phyloP scores from a whole-genome alignment of 495 filamentous ascomycete species.

The Penicillium diatomitis region DNA sequence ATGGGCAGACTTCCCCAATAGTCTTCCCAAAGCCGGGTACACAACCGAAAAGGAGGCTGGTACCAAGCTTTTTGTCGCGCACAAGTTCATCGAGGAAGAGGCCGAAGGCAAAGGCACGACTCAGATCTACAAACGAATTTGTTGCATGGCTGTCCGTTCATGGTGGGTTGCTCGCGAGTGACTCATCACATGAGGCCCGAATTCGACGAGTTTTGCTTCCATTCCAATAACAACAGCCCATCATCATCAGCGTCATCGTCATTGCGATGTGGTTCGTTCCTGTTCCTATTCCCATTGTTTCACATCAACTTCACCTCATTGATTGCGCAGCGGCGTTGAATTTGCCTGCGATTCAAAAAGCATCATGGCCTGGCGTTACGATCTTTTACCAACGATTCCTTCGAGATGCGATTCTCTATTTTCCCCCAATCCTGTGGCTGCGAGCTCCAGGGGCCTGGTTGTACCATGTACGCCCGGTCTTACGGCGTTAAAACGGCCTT shows the following conservation, averaged over 20 bases:
- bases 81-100: slow-evolving; percentile 72
- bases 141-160: slow-evolving; percentile 57
- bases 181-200: neutral
- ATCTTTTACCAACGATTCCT: slow-evolving; percentile 1
- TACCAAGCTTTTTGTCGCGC: slow-evolving; percentile 68
- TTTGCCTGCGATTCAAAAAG: slow-evolving; percentile 9
- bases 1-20: slow-evolving; percentile 55
- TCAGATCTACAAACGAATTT: slow-evolving; percentile 69
- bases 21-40: slow-evolving; percentile 45
- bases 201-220: neutral
- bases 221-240: slow-evolving; percentile 4
- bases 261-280: neutral
- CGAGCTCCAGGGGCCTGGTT: too few relatives aligned
- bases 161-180: slow-evolving; percentile 42
- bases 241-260: neutral
- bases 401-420: slow-evolving; percentile 1
- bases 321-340: neutral
- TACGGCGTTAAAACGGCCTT: too few relatives aligned
- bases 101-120: slow-evolving; percentile 62
- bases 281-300: neutral
- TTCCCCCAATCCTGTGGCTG: too few relatives aligned
- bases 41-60: slow-evolving; percentile 62
- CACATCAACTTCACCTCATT: neutral
- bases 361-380: slow-evolving; percentile 22
- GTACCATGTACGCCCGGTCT: too few relatives aligned